Evolutionary conservation across 768 basidiomycete species (phyloP).

Genomic region (Albatrellus ellisii): DNA sequence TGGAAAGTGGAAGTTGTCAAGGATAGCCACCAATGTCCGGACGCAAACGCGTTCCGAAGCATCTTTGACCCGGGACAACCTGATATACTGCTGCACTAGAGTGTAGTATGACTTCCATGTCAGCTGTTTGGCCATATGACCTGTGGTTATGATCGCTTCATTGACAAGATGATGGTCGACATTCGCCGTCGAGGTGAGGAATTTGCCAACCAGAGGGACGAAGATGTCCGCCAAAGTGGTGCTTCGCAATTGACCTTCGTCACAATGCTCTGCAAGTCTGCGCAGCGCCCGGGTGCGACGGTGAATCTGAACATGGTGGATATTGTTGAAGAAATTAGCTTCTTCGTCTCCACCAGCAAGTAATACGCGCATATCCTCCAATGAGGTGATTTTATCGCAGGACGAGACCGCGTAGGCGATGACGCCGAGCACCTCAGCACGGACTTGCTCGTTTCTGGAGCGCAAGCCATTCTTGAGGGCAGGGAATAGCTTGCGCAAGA

Average conservation of each 20-base stretch:
- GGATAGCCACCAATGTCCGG: conserved; percentile 69
- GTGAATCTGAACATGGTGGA: conserved; percentile 87
- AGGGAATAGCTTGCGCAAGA: conserved; percentile 57
- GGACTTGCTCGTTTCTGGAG: conserved; percentile 76
- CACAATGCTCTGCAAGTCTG: conserved; percentile 67
- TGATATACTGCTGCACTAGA: conserved; percentile 72
- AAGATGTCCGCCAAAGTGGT: conserved; percentile 70
- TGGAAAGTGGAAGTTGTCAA: conserved; percentile 87
- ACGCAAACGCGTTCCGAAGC: conserved; percentile 68
- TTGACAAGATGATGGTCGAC: conserved; percentile 81
- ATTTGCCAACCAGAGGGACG: conserved; percentile 77
- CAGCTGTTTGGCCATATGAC: conserved; percentile 63
- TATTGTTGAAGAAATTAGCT: conserved; percentile 94
- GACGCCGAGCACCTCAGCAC: conserved; percentile 71
- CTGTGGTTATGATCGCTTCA: conserved; percentile 74
- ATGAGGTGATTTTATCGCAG: conserved; percentile 39
- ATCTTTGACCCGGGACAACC: conserved; percentile 51
- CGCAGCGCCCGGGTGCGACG: conserved; percentile 78
- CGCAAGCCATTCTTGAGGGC: conserved; percentile 69
- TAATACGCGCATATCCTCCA: conserved; percentile 73
- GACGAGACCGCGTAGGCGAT: conserved; percentile 60
- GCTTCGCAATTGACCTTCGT: conserved; percentile 51
- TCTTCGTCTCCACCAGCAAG: conserved; percentile 85
- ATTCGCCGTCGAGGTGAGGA: conserved; percentile 45
- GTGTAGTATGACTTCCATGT: conserved; percentile 77